Evolutionary conservation across 495 filamentous ascomycete genomes (phyloP), one percentile per base, ranked within the genome.

Genomic region (Xylaria flabelliformis): DNA sequence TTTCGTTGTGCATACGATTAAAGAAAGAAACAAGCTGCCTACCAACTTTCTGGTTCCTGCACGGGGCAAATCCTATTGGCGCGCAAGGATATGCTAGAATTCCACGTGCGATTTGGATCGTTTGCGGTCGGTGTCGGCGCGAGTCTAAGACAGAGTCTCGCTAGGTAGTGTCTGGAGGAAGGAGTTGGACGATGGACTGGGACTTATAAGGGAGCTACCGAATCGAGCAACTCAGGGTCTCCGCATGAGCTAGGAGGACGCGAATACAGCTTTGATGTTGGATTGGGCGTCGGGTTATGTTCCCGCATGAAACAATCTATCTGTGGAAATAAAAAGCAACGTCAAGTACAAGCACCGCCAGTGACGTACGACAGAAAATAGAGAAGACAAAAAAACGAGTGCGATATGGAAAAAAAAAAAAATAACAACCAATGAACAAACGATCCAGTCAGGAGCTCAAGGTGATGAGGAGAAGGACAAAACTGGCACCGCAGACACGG

Each of bases 141-240:
- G 39, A 34, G 58, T 70, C 68, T 70, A 7, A 70, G 68, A 70
- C 68, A 64, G n/a, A 67, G 65, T 67, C 34, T 67, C 65, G 65
- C 50, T n/a, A 36, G 24, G 65, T 34, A 42, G 65, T 15, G 50
- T 41, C 50, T 32, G 19, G 59, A 32, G n/a, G 48, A 55, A 21
- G 13, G 69, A 64, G 39, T 55, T 55, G 42, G 58, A 21, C 19
- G 68, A 39, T 42, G 68, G 68, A 63, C 63, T 41, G 56, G 55
- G 26, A 51, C 24, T 24, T 50, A 39, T 51, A 61, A 39, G 56
- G 24, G 55, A 63, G 67, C 68, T 48, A 32, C 56, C 48, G 41
- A 64, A 48, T 44, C 26, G 34, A 64, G 48, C 34, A 36, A 36
- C 36, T 64, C 50, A 53, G 56, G 34, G 44, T 2, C 59, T 53